Evolutionary conservation across 1,284 basidiomycete species (phyloP).

Genomic region (Apiotrichum gracile): DNA sequence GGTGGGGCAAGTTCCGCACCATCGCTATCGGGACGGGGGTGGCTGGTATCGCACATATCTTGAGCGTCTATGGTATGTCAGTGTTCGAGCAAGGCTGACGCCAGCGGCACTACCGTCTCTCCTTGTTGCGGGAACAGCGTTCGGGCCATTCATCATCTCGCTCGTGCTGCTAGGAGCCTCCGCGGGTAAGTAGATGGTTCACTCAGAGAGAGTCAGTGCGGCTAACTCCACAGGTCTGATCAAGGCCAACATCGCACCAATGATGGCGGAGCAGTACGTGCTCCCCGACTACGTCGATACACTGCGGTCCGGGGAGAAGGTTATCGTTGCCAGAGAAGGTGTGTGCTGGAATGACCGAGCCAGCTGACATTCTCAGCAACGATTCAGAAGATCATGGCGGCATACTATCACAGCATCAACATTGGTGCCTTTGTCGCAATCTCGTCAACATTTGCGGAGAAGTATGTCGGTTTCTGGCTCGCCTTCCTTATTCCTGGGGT

Average conservation of each 20-base stretch:
- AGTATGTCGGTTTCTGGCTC: slow-evolving; percentile 24
- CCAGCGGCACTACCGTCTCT: slow-evolving; percentile 17
- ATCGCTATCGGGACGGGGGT: slow-evolving; percentile 16
- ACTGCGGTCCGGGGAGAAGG: slow-evolving; percentile 12
- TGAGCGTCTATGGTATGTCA: slow-evolving; percentile 19
- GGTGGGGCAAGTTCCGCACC: slow-evolving; percentile 21
- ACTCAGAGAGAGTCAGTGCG: not conserved
- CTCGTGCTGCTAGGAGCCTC: slow-evolving; percentile 16
- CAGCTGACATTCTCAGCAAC: slow-evolving; percentile 11
- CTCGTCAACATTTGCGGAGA: slow-evolving; percentile 26
- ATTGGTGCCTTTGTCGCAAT: slow-evolving; percentile 23
- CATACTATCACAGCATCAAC: slow-evolving; percentile 27
- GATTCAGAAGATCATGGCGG: slow-evolving; percentile 26
- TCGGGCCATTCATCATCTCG: slow-evolving; percentile 12
- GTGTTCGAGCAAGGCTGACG: not conserved
- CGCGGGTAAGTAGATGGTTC: slow-evolving; percentile 17
- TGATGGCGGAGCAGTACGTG: slow-evolving; percentile 23
- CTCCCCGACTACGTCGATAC: slow-evolving; percentile 8
- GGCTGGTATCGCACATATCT: slow-evolving; percentile 12
- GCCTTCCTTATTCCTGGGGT: slow-evolving; percentile 20
- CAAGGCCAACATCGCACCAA: slow-evolving; percentile 21
- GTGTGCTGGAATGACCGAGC: not conserved
- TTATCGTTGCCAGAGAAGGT: slow-evolving; percentile 21
- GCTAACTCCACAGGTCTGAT: slow-evolving; percentile 14
- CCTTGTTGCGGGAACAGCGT: slow-evolving; percentile 9